Evolutionary conservation across 805 yeast genomes (phyloP).

Genomic region (Metschnikowia gruessii): DNA sequence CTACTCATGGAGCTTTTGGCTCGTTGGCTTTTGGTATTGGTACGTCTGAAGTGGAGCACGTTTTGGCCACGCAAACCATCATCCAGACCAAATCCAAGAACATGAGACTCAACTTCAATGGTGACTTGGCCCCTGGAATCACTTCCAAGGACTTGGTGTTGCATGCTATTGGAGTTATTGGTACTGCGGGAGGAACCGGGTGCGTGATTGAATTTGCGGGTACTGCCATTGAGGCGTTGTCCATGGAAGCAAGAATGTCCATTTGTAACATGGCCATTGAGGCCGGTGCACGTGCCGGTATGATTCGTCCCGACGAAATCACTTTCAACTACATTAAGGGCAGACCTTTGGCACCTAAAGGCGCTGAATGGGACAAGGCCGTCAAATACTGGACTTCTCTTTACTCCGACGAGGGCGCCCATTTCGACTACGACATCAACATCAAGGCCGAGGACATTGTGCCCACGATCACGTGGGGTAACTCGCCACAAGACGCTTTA

Average conservation of each 20-base stretch:
- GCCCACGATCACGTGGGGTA: constrained; percentile 99
- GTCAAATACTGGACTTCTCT: constrained; percentile 86
- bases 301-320: constrained; percentile 92
- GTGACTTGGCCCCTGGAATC: constrained; percentile 81
- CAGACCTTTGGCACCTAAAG: constrained; percentile 92
- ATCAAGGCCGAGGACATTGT: constrained; percentile 82
- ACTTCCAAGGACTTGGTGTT: constrained; percentile 94
- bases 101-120: constrained; percentile 86
- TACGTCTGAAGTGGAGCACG: constrained; percentile 98
- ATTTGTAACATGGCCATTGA: constrained; percentile 99
- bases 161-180: constrained; percentile 93
- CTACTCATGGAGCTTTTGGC: constrained; percentile 99
- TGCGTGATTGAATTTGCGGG: constrained; percentile 96
- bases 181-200: constrained; percentile 99
- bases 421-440: constrained; percentile 77
- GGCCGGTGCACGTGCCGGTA: constrained; percentile 99
- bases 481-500: constrained; percentile 97
- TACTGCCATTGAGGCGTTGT: constrained; percentile 80
- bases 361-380: constrained; percentile 94
- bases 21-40: constrained; percentile 98
- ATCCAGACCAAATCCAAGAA: constrained; percentile 94
- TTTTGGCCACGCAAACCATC: constrained; percentile 93
- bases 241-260: constrained; percentile 99
- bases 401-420: constrained; percentile 85
- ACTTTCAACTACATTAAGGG: constrained; percentile 90